Base-by-base conservation (phyloP, 495 filamentous ascomycete genomes). In the Penicillium subrubescens region DNA sequence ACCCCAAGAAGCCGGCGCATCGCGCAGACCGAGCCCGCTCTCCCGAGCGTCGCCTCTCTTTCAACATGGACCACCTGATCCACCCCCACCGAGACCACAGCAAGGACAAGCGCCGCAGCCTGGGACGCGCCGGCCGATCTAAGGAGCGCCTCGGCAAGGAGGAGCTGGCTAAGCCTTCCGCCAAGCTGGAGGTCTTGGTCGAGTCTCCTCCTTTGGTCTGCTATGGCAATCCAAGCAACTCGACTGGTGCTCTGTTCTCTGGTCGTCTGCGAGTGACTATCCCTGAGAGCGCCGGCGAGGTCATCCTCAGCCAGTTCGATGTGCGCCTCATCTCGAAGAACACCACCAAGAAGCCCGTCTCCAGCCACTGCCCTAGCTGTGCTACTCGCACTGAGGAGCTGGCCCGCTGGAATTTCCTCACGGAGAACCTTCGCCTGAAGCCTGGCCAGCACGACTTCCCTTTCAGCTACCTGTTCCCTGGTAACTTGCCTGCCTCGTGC, bases 201-300 rank as follows among this genome's bases (percentile, higher is more conserved):
- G 95, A 99, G 79, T 96, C 92, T 3, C 92, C 95, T 0, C 95
- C 95, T 1, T 80, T 94, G 11, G 86, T 97, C 17, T 89, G 96
- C 79, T 93, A 94, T 69, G 93, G 92, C 21, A 79, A 83, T 8
- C 82, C 92, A 1, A 82, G 88, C 53, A 84, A 84, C 66, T 97
- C 93, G 27, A 91, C 89, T 8, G 95, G 95, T 57, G 93, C 95
- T 8, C 78, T 99, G 41, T 86, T 98, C 44, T 96, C 92, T 2
- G 94, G 93, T 43, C 92, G 92, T 61, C 78, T 98, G 63, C 85
- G 88, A 61, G 73, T 97, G n/a, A 75, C 83, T 31, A 82, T 97
- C 71, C 80, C 84, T 46, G 88, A 92, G 43, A 78, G 86, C 2
- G 66, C 60, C 1, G 72, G 68, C 8, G 74, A 77, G 6, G 75